Percentiles rank a stretch among this genome's conserved stretches.
phyloP scores from a whole-genome alignment of 331 rosid genomes.

The Acacia pycnantha region DNA sequence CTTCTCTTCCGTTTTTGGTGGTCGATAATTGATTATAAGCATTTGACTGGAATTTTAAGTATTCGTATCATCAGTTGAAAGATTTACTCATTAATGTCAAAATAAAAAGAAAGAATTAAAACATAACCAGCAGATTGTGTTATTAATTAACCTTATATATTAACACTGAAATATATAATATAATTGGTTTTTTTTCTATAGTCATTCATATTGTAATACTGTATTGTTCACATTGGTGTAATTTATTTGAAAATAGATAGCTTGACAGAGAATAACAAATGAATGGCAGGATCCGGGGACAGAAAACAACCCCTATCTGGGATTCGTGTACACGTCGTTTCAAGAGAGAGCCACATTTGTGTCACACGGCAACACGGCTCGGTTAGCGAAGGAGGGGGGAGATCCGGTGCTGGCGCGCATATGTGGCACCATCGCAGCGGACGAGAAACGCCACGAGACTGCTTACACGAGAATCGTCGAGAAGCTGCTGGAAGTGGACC shows the following conservation, averaged over 20 bases:
- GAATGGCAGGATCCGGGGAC: conserved; percentile 54
- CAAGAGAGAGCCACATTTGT: conserved; percentile 82
- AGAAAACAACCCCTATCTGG: conserved; percentile 75
- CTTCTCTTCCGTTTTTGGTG: neutral
- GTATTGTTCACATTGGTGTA: neutral
- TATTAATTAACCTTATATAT: too few relatives aligned
- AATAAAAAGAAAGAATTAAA: too few relatives aligned
- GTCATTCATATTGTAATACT: neutral
- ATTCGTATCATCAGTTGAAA: too few relatives aligned
- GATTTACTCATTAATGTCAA: neutral
- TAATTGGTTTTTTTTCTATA: neutral
- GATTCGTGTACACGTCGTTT: conserved; percentile 79
- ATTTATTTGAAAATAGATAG: neutral
- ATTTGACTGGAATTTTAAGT: neutral
- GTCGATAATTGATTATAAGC: neutral
- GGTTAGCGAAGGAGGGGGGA: conserved; percentile 55
- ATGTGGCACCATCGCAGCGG: conserved; percentile 72
- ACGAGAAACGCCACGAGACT: conserved; percentile 71
- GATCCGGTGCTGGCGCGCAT: conserved; percentile 65
- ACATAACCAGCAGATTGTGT: neutral
- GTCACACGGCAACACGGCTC: conserved; percentile 78
- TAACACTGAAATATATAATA: too few relatives aligned
- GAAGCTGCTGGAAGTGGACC: conserved; percentile 80
- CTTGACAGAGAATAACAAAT: neutral
- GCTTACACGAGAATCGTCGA: conserved; percentile 57